These are phyloP conservation scores for Exsudoporus frostii DNA, from an alignment of 768 basidiomycete species.

Conservation along the genomic window DNA sequence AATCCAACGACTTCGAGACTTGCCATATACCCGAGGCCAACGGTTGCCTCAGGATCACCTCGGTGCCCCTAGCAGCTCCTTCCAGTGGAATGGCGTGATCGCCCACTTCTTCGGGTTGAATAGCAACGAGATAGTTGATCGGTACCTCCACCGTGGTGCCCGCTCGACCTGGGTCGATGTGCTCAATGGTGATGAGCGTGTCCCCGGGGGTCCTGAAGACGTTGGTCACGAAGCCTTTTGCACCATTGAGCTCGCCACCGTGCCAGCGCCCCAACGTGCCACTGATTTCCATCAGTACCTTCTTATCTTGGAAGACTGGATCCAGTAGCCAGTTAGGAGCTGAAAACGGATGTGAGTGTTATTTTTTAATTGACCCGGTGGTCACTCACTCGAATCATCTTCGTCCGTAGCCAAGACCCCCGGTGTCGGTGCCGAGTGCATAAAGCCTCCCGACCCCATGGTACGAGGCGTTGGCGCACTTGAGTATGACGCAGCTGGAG, in stretches of 20 bases:
- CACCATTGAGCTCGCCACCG: constrained; percentile 28
- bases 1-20: constrained; percentile 19
- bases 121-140: constrained; percentile 40
- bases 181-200: constrained; percentile 26
- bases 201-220: constrained; percentile 28
- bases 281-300: constrained; percentile 28
- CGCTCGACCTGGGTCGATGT: constrained; percentile 31
- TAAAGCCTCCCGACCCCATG: constrained; percentile 21
- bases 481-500: constrained; percentile 27
- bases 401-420: constrained; percentile 28
- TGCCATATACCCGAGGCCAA: constrained; percentile 29
- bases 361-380: background rate
- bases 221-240: constrained; percentile 27
- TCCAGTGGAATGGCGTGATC: constrained; percentile 51
- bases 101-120: constrained; percentile 36
- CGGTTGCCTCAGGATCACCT: constrained; percentile 43
- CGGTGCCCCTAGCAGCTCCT: constrained; percentile 40
- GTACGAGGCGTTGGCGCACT: constrained; percentile 34
- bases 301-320: constrained; percentile 25
- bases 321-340: constrained; percentile 30
- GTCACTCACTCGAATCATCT: constrained; percentile 27
- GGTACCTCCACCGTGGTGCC: constrained; percentile 38
- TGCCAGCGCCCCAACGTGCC: constrained; percentile 26
- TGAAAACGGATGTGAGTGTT: constrained; percentile 20
- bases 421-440: constrained; percentile 31